phyloP scores from a whole-genome alignment of 2,329 filamentous ascomycete genomes.

The Dothidotthia symphoricarpi region DNA sequence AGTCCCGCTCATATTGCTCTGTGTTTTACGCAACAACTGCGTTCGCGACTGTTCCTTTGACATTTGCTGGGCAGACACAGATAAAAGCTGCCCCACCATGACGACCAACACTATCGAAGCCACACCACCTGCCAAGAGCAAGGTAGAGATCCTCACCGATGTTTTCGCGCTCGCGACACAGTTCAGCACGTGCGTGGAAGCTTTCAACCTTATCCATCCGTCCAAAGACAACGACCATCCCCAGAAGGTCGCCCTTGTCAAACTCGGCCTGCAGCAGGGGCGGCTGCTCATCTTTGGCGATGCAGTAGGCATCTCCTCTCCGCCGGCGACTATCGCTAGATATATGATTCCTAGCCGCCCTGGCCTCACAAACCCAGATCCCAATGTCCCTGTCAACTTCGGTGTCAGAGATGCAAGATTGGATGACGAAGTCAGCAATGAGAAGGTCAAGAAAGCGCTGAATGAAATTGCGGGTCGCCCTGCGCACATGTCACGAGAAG shows the following conservation, averaged over 20 bases:
- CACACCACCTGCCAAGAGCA: slow-evolving; percentile 21
- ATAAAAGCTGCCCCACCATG: slow-evolving; percentile 23
- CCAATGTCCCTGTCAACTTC: slow-evolving; percentile 48
- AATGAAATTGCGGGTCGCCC: slow-evolving; percentile 49
- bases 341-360: slow-evolving; percentile 48
- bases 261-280: slow-evolving; percentile 49
- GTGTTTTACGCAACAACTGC: neutral
- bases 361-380: slow-evolving; percentile 46
- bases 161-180: slow-evolving; percentile 46
- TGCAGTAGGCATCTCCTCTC: slow-evolving; percentile 47
- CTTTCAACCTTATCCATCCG: slow-evolving; percentile 48
- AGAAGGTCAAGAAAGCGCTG: slow-evolving; percentile 43
- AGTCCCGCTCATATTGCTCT: neutral
- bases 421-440: slow-evolving; percentile 41
- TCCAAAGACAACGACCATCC: slow-evolving; percentile 44
- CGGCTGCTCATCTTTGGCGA: slow-evolving; percentile 51
- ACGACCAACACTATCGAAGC: slow-evolving; percentile 20
- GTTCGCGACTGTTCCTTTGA: neutral
- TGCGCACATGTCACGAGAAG: slow-evolving; percentile 39
- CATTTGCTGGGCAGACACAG: neutral
- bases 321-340: slow-evolving; percentile 44
- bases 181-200: slow-evolving; percentile 50
- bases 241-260: slow-evolving; percentile 46
- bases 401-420: slow-evolving; percentile 43
- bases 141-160: slow-evolving; percentile 39